These are phyloP conservation scores for Fusarium guadeloupense DNA, from an alignment of 2,329 filamentous ascomycete genomes.

Conservation along the genomic window DNA sequence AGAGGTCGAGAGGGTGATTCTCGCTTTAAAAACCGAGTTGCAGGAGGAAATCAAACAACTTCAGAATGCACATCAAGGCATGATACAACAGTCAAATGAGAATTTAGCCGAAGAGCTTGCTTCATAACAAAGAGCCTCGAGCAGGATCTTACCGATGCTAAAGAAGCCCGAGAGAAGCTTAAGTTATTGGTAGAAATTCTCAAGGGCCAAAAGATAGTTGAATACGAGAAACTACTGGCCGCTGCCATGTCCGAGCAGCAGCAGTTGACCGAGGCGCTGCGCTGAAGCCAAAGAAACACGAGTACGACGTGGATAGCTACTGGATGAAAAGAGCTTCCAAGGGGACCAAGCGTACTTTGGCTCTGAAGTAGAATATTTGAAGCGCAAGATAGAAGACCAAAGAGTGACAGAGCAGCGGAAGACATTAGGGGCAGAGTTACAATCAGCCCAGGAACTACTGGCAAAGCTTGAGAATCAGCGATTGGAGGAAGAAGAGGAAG, in stretches of 20 bases:
- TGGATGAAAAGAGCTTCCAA: background rate
- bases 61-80: background rate
- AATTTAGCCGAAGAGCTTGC: background rate
- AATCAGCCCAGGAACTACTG: no score
- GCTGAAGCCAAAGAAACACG: background rate
- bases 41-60: background rate
- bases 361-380: background rate
- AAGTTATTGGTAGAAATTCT: background rate
- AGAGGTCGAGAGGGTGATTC: background rate
- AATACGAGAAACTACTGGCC: background rate
- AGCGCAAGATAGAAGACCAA: background rate
- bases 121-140: background rate
- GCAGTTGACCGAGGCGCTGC: background rate
- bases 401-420: no score
- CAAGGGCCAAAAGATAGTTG: background rate
- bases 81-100: background rate
- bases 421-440: no score
- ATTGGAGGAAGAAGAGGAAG: no score
- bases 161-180: background rate
- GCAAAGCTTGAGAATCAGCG: no score
- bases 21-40: background rate
- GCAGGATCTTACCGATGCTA: background rate
- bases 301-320: background rate
- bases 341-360: background rate
- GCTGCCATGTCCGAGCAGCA: background rate